A percentile compares a stretch with the other conserved stretches of the same genome.
phyloP scores from a whole-genome alignment of 345 rosid genomes.

The Populus euphratica region DNA sequence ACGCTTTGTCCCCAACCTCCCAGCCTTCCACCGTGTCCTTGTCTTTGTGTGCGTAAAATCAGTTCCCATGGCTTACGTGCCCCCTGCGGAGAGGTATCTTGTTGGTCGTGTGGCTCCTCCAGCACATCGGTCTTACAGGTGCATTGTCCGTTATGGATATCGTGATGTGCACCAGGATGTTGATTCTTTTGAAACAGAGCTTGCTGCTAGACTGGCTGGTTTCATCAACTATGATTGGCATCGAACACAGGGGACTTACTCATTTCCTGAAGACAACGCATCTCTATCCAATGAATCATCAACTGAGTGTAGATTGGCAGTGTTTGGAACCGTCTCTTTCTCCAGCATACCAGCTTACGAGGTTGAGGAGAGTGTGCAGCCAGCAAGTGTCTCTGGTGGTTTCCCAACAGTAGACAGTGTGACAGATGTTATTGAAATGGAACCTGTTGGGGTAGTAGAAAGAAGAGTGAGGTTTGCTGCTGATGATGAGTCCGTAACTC shows the following conservation, averaged over 20 bases:
- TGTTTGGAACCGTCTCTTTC: conserved; percentile 58
- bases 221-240: conserved; percentile 75
- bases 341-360: conserved; percentile 47
- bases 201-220: conserved; percentile 59
- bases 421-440: conserved; percentile 70
- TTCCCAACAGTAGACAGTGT: conserved; percentile 64
- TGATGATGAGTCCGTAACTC: conserved; percentile 43
- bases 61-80: conserved; percentile 86
- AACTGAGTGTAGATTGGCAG: conserved; percentile 64
- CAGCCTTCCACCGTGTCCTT: conserved; percentile 87
- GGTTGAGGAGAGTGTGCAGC: conserved; percentile 55
- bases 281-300: conserved; percentile 45
- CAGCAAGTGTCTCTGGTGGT: conserved; percentile 66
- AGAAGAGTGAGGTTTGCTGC: conserved; percentile 72
- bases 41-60: conserved; percentile 93
- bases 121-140: conserved; percentile 77
- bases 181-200: conserved; percentile 79
- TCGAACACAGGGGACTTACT: conserved; percentile 11
- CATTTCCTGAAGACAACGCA: conserved; percentile 12
- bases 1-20: conserved; percentile 96
- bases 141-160: conserved; percentile 89
- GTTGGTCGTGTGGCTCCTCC: conserved; percentile 95
- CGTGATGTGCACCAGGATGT: conserved; percentile 95
- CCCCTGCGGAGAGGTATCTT: conserved; percentile 84
- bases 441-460: conserved; percentile 25